Percentiles rank a stretch among this genome's conserved stretches.
These are phyloP conservation scores for Dianthus caryophyllus DNA, from an alignment of 148 eudicot genomes.

Conservation along the genomic window DNA sequence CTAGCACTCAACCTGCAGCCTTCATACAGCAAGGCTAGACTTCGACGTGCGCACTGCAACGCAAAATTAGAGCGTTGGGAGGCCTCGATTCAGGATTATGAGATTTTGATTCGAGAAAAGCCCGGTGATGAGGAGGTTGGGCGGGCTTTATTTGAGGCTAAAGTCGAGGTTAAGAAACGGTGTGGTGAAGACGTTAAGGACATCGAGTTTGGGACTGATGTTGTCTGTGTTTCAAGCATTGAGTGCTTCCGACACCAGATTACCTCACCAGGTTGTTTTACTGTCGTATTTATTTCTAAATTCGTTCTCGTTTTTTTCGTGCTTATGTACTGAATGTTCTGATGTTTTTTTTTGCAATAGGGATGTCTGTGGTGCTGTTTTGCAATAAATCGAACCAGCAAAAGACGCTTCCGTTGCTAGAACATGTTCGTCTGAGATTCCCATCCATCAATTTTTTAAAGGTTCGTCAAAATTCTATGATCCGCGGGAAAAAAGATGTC, in stretches of 20 bases:
- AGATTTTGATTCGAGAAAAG: constrained; percentile 45
- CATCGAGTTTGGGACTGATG: constrained; percentile 25
- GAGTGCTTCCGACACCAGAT: constrained; percentile 26
- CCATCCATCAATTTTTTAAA: constrained; percentile 44
- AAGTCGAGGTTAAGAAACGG: constrained; percentile 31
- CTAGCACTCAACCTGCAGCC: constrained; percentile 53
- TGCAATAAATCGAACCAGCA: constrained; percentile 36
- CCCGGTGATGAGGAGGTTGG: constrained; percentile 52
- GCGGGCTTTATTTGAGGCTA: constrained; percentile 35
- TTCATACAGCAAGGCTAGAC: constrained; percentile 60
- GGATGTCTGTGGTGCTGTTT: constrained; percentile 47
- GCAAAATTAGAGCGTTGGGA: constrained; percentile 61
- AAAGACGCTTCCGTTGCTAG: constrained; percentile 30
- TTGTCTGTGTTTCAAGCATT: constrained; percentile 21
- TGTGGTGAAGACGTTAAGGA: constrained; percentile 25
- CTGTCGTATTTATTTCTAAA: not conserved
- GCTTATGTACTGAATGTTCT: not conserved
- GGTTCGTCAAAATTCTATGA: constrained; percentile 12
- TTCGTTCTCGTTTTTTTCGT: not conserved
- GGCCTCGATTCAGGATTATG: constrained; percentile 64
- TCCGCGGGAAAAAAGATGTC: no score
- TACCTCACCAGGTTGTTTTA: constrained; percentile 26
- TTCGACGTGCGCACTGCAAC: constrained; percentile 61
- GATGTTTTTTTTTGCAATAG: constrained; percentile 11
- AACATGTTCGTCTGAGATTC: constrained; percentile 35